phyloP scores from a whole-genome alignment of 257 asterid genomes.

The Misopates orontium region DNA sequence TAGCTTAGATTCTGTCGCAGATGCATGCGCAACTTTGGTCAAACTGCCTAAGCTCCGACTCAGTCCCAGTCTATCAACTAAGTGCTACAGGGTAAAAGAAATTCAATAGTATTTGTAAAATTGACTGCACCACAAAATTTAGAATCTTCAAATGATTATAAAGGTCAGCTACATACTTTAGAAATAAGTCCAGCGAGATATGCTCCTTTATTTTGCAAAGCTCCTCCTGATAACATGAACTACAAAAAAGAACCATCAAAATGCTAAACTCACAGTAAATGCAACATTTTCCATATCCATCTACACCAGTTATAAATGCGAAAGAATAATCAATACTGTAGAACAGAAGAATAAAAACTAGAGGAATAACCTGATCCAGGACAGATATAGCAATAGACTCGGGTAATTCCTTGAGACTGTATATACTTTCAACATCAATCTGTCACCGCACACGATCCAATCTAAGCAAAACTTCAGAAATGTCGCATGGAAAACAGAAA shows the following conservation, averaged over 20 bases:
- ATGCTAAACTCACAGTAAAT: conserved; percentile 11
- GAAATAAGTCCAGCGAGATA: conserved; percentile 73
- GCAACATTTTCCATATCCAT: conserved; percentile 15
- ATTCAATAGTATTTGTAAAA: not conserved
- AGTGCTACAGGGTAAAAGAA: conserved; percentile 44
- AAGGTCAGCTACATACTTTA: conserved; percentile 48
- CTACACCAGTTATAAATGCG: not conserved
- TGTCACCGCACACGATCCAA: conserved; percentile 41
- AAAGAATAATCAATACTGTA: not conserved
- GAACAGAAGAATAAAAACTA: conserved; percentile 11
- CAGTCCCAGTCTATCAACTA: conserved; percentile 41
- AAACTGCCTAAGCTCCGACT: conserved; percentile 41
- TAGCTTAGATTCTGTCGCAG: conserved; percentile 37
- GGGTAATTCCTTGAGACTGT: conserved; percentile 69
- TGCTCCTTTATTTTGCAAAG: conserved; percentile 64
- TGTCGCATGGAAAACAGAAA: conserved; percentile 3
- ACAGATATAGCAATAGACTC: conserved; percentile 69
- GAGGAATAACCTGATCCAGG: conserved; percentile 83
- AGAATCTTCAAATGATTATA: conserved; percentile 20
- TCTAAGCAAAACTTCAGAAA: conserved; percentile 14
- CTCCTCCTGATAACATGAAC: conserved; percentile 87
- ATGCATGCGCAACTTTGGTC: conserved; percentile 41
- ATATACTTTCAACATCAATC: conserved; percentile 65
- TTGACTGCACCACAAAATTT: conserved; percentile 16
- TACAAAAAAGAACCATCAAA: conserved; percentile 33